These are phyloP conservation scores for Epichloe coenophiala DNA, from an alignment of 2,329 filamentous ascomycete genomes.

Conservation along the genomic window DNA sequence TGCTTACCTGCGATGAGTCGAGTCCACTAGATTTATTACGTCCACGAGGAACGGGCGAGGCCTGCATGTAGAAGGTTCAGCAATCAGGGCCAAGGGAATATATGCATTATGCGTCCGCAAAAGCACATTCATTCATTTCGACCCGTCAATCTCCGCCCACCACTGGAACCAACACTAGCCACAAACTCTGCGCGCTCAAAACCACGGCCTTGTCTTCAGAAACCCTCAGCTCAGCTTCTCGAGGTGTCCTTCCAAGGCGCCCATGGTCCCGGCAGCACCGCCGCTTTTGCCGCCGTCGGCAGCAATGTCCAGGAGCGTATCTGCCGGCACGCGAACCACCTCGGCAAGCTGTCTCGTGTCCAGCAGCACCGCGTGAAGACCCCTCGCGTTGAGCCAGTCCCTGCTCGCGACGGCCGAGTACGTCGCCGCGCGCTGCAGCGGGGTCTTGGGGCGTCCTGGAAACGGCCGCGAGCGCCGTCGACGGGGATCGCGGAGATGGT, in stretches of 20 bases:
- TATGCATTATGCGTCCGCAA: too few species aligned
- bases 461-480: too few species aligned
- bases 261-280: conserved; percentile 13
- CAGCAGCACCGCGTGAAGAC: conserved; percentile 23
- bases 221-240: conserved; percentile 18
- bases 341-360: conserved; percentile 19
- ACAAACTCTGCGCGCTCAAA: conserved; percentile 17
- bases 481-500: too few species aligned
- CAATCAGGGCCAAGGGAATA: too few species aligned
- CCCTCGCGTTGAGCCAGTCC: conserved; percentile 28
- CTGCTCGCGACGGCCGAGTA: conserved; percentile 29
- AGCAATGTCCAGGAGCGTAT: conserved; percentile 27
- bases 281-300: not conserved
- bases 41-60: too few species aligned
- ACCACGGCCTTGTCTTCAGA: conserved; percentile 12
- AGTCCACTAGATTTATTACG: too few species aligned
- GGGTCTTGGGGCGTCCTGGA: too few species aligned
- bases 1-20: too few species aligned
- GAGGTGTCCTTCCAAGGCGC: conserved; percentile 15
- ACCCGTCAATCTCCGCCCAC: not conserved
- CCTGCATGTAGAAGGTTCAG: too few species aligned
- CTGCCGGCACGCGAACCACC: conserved; percentile 17
- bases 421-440: conserved; percentile 12
- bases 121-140: not conserved
- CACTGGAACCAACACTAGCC: conserved; percentile 19